phyloP scores from a whole-genome alignment of 345 rosid genomes.

The Leavenworthia alabamica region DNA sequence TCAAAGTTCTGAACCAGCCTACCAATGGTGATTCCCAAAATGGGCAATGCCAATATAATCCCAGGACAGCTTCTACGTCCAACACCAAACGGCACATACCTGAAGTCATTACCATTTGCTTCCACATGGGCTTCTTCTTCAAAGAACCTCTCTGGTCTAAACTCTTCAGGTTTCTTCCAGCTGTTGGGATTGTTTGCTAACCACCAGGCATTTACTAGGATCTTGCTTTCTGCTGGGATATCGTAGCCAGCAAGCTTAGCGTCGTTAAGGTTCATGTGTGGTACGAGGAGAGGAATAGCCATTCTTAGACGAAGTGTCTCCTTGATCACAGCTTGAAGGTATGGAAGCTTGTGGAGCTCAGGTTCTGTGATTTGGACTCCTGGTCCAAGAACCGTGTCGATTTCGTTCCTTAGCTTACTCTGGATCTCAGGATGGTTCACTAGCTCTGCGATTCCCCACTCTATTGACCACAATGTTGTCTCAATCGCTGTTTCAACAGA shows the following conservation, averaged over 20 bases:
- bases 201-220: constrained; percentile 96
- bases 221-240: constrained; percentile 94
- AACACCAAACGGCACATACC: constrained; percentile 93
- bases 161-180: constrained; percentile 89
- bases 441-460: constrained; percentile 92
- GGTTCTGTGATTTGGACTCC: constrained; percentile 82
- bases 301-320: constrained; percentile 85
- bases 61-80: constrained; percentile 99
- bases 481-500: constrained; percentile 69
- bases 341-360: constrained; percentile 67
- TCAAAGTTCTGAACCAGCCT: constrained; percentile 94
- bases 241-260: constrained; percentile 84
- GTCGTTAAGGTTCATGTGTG: constrained; percentile 95
- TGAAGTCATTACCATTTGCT: constrained; percentile 88
- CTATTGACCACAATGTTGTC: constrained; percentile 92
- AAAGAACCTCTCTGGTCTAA: constrained; percentile 93
- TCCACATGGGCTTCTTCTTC: constrained; percentile 92
- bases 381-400: constrained; percentile 67
- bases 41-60: constrained; percentile 88
- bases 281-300: constrained; percentile 97
- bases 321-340: constrained; percentile 90
- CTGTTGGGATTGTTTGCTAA: constrained; percentile 81
- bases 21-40: constrained; percentile 81
- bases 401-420: constrained; percentile 60
- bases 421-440: constrained; percentile 91